Base-by-base conservation (phyloP, 495 filamentous ascomycete species). In the Talaromyces nanjingensis region DNA sequence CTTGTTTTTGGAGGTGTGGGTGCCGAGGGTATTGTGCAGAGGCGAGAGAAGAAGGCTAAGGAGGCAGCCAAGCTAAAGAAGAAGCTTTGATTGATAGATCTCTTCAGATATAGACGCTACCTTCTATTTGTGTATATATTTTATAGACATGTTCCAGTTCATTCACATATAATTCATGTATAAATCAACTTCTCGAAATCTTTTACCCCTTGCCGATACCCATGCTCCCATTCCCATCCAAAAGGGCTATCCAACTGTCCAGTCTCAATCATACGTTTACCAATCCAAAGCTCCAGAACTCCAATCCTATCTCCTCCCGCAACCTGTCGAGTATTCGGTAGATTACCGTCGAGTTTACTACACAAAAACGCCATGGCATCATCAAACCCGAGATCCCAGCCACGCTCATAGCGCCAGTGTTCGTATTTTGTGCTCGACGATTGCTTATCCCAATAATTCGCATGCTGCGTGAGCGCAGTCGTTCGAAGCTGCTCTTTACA, bases 1-100 rank as follows among this genome's bases (percentile, higher is more conserved):
- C 81, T 98, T 64, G 94, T 98, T 4, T 98, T 98, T 77, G 91
- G 93, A 33, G 94, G 94, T 39, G 90, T 98, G 72, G 96, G 92
- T 54, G 89, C 92, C 29, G 94, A 98, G 77, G 94, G 86, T 0
- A 77, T 84, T 49, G 91, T 96, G 66, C 87, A 90, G 68, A 81
- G 90, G 68, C 81, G 84, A 64, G 92, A 97, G 78, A 97, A 98
- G 80, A 73, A 84, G 54, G 87, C 88, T 2, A 96, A 94, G 79
- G 90, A 91, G 75, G 72, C 74, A 71, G 74, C 72, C 61, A 78
- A 75, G 53, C 73, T 66, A 56, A 81, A 79, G 70, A 82, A 80
- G 69, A 66, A 68, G 61, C 71, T 70, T 7, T 49, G 27, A 53
- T 31, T 7, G 16, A 29, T 54, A 4, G 4, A n/a, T 58, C 5